phyloP scores from a whole-genome alignment of 768 basidiomycete genomes.

The Boletus eberwhitei region DNA sequence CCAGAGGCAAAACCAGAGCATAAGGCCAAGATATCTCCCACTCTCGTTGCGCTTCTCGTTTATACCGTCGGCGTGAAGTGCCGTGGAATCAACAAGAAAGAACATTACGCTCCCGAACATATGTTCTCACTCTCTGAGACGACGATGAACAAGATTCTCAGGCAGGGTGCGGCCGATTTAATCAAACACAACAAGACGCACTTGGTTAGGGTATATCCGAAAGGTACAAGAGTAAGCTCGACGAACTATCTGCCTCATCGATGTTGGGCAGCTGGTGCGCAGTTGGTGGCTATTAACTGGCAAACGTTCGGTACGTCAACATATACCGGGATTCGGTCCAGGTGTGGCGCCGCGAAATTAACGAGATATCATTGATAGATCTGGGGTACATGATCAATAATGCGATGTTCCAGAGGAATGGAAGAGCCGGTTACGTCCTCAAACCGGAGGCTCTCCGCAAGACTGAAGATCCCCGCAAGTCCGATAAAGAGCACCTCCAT shows the following conservation, averaged over 20 bases:
- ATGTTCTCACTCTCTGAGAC: constrained; percentile 92
- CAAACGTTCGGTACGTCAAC: constrained; percentile 80
- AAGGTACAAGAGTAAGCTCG: constrained; percentile 74
- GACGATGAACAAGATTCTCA: constrained; percentile 71
- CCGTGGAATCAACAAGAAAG: constrained; percentile 83
- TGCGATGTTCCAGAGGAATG: constrained; percentile 93
- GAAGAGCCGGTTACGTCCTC: constrained; percentile 84
- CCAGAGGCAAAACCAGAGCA: constrained; percentile 15
- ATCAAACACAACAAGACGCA: constrained; percentile 86
- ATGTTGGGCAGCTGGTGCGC: constrained; percentile 86
- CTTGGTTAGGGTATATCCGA: constrained; percentile 83
- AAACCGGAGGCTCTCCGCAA: constrained; percentile 77
- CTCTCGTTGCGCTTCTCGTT: constrained; percentile 72
- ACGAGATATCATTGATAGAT: constrained; percentile 46
- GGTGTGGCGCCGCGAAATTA: not conserved
- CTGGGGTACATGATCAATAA: constrained; percentile 89
- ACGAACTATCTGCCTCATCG: constrained; percentile 87
- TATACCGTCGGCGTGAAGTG: constrained; percentile 97
- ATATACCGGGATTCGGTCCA: not conserved
- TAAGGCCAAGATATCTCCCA: constrained; percentile 70
- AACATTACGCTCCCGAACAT: constrained; percentile 81
- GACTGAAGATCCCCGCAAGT: constrained; percentile 47
- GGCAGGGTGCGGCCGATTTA: constrained; percentile 62
- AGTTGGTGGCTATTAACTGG: constrained; percentile 95
- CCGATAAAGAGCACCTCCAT: constrained; percentile 55